Base-by-base conservation (phyloP, 495 filamentous ascomycete genomes). In the Penicillium canescens region DNA sequence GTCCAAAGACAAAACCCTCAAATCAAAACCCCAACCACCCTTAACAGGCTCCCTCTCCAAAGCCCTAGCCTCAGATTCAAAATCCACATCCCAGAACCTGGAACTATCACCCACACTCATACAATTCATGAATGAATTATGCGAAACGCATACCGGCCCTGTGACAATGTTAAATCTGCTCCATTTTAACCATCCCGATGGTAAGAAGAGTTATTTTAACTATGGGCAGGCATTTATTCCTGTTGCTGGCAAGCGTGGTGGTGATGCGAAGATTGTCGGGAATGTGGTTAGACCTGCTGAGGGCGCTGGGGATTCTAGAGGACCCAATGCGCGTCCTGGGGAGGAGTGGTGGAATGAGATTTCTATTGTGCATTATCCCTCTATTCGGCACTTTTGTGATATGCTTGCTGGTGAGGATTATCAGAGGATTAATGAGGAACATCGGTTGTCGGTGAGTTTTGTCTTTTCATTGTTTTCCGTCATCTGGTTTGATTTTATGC, bases 91-190 rank as follows among this genome's bases (percentile, higher is more conserved):
- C 0, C 83, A 85, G 60, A 73, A 72, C 16, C 75, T 87, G 0
- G 81, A 86, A 60, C 60, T 85, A 12, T 75, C 74, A 11, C 63
- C 69, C 1, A 73, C 82, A n/a, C 69, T 86, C 1, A 57, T 68
- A 4, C 42, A 61, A 9, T 87, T 81, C 73, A 80, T 85, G 65
- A 52, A 64, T 3, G 12, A 37, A 24, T 58, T 69, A 16, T 56
- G 51, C 3, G 46, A 53, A 40, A 63, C 58, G 24, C 68, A 72
- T 16, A 38, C 61, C 7, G 75, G 78, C 8, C 78, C 85, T 0
- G 82, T 87, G 4, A 82, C 80, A 2, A 87, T 87, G 85, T 67
- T 87, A n/a, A 88, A 87, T 50, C 69, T 87, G n/a, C 73, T 88
- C 6, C 75, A 83, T 50, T 87, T 88, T 65, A 69, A 75, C 18